Conservation (phyloP, 257 asterid genomes). For the Solanum lycopersicoides region DNA sequence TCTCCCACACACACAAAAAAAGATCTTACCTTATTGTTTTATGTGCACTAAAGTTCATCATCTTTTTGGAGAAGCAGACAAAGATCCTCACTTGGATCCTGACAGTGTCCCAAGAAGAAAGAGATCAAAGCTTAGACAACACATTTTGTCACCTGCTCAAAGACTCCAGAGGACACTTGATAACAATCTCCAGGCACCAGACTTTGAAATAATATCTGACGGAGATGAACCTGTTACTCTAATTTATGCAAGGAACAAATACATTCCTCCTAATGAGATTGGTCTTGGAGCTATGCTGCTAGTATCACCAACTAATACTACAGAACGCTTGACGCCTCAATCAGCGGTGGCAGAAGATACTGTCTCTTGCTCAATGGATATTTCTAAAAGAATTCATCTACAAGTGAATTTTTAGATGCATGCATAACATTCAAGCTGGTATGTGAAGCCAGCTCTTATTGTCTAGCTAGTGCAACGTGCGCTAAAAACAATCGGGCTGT, state of each 20-base stretch:
- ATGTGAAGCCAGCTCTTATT: neutral
- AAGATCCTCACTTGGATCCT: slow-evolving; percentile 7
- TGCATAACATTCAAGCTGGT: neutral
- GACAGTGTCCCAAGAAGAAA: slow-evolving; percentile 16
- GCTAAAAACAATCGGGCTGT: neutral
- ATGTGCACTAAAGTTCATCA: neutral
- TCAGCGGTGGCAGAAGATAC: neutral
- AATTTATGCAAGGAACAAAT: slow-evolving; percentile 13
- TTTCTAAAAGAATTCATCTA: neutral
- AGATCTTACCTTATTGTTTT: neutral
- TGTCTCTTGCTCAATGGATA: neutral
- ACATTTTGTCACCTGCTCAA: slow-evolving; percentile 15
- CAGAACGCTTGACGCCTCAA: no score
- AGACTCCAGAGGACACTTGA: slow-evolving; percentile 18
- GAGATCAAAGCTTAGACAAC: slow-evolving; percentile 25
- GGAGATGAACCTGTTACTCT: slow-evolving; percentile 12
- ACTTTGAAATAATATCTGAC: neutral
- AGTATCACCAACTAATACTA: neutral
- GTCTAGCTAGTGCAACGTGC: neutral
- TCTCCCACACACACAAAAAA: neutral
- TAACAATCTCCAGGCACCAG: neutral
- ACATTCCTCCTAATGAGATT: slow-evolving; percentile 29
- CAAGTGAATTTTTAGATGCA: neutral
- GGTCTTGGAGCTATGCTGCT: slow-evolving; percentile 37
- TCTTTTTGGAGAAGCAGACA: neutral